Base-by-base conservation (phyloP, 139 green algal genomes). In the Tetraselmis striata region DNA sequence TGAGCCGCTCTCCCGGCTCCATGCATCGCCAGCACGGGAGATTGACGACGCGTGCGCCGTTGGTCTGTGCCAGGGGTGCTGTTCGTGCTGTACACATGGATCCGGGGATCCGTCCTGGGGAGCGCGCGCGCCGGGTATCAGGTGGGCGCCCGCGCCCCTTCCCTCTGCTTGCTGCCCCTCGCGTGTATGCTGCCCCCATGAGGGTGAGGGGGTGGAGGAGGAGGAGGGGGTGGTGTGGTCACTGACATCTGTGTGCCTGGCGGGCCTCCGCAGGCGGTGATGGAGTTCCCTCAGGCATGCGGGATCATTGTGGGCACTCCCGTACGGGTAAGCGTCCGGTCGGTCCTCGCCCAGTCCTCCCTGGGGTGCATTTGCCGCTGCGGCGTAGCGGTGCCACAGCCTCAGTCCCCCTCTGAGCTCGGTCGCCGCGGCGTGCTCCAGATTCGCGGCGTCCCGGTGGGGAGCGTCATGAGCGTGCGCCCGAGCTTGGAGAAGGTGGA, bases 291-390 rank as follows among this genome's bases (percentile, higher is more conserved):
- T 0, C 84, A 97, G 31, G 97, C 97, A 0, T 98, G 95, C 83
- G 97, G 96, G 58, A 98, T 99, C 83, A 94, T 89, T 18, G 92
- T 97, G 24, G 97, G 97, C 77, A 99, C 97, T 1, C 95, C 96
- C 23, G 92, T 98, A 22, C 77, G 87, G 80, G 87, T 90, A 59
- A 82, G 84, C 29, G 28, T n/a, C n/a, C n/a, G n/a, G n/a, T n/a
- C n/a, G n/a, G n/a, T n/a, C n/a, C n/a, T n/a, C n/a, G n/a, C n/a
- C n/a, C n/a, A n/a, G n/a, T n/a, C n/a, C n/a, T n/a, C n/a, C n/a
- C n/a, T n/a, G n/a, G n/a, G n/a, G n/a, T n/a, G n/a, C n/a, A n/a
- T n/a, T n/a, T n/a, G n/a, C n/a, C n/a, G n/a, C n/a, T n/a, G n/a
- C n/a, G n/a, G n/a, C n/a, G n/a, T n/a, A n/a, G n/a, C n/a, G n/a